Evolutionary conservation across 108 stramenopile species (phyloP).

Genomic region (Skeletonema potamos): DNA sequence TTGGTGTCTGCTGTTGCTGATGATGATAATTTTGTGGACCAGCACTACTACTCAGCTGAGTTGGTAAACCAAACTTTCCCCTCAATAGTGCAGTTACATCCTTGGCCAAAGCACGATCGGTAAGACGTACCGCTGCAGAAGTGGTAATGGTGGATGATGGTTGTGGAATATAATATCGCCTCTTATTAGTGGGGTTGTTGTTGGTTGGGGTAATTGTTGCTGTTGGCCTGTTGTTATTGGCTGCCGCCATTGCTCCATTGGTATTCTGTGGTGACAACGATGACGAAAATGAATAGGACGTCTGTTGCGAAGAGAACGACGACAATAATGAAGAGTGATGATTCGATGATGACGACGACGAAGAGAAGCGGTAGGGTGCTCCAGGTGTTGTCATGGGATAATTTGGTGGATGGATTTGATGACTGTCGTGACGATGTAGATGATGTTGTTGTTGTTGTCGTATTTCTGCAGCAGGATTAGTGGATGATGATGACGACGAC

Average conservation of each 20-base stretch:
- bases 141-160: constrained; percentile 23
- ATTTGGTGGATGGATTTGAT: constrained; percentile 35
- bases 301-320: constrained; percentile 13
- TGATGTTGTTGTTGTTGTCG: background rate
- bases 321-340: no score
- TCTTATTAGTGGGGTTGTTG: background rate
- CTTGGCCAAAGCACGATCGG: constrained; percentile 36
- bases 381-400: constrained; percentile 33
- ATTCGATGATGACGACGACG: constrained; percentile 27
- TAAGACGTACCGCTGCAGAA: constrained; percentile 43
- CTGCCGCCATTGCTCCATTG: background rate
- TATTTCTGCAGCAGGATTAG: no score
- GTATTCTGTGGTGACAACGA: constrained; percentile 10
- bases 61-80: constrained; percentile 51
- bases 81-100: constrained; percentile 48
- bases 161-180: background rate
- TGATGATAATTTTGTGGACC: background rate
- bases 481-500: constrained; percentile 6
- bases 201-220: background rate
- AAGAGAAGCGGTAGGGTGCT: constrained; percentile 23
- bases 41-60: background rate
- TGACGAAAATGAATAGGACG: constrained; percentile 28
- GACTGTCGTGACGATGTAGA: constrained; percentile 35
- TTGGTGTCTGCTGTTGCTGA: background rate
- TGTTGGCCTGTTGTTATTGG: background rate